Evolutionary conservation across 306 rosid genomes (phyloP), one percentile per base, ranked within the genome.

Genomic region (Fragaria iinumae): DNA sequence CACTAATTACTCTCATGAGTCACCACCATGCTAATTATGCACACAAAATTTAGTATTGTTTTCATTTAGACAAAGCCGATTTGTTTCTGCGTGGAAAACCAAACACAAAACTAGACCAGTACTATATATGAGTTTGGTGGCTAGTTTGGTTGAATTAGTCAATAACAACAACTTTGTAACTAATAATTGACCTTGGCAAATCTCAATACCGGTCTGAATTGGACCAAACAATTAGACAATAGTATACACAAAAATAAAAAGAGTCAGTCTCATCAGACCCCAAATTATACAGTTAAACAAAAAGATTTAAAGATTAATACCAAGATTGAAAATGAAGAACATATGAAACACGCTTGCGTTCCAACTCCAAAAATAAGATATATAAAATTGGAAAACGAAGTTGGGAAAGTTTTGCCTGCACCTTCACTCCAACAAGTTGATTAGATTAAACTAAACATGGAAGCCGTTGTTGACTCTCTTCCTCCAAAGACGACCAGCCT

Each of bases 311-410:
- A 32, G 3, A 14, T 8, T 29, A 43, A 3, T 8, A 0, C 5
- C 17, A 12, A 18, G 23, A 34, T 25, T 65, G 25, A 21, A 23
- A 39, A 38, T 12, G 27, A 27, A 25, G 21, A 53, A 64, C 13
- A 62, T 27, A 69, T 76, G 69, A 71, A 63, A 72, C 81, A 71
- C 81, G 78, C 59, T 32, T 63, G 80, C 41, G 29, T 25, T 27
- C 53, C 77, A 60, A 12, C 8, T 45, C 14, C 18, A 11, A 53
- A 16, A 44, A 11, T 5, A 2, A 4, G 12, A 29, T 18, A 29
- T 18, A 36, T 66, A 36, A 38, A 66, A 63, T 2, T 14, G 1
- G 21, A 18, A 67, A 39, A 38, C 38, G 70, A 78, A 79, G 67
- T 72, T 41, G 2, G 2, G 27, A 62, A 64, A 81, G 60, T 65